These are phyloP conservation scores for Aspergillus egyptiacus DNA, from an alignment of 495 filamentous ascomycete genomes.

Conservation along the genomic window DNA sequence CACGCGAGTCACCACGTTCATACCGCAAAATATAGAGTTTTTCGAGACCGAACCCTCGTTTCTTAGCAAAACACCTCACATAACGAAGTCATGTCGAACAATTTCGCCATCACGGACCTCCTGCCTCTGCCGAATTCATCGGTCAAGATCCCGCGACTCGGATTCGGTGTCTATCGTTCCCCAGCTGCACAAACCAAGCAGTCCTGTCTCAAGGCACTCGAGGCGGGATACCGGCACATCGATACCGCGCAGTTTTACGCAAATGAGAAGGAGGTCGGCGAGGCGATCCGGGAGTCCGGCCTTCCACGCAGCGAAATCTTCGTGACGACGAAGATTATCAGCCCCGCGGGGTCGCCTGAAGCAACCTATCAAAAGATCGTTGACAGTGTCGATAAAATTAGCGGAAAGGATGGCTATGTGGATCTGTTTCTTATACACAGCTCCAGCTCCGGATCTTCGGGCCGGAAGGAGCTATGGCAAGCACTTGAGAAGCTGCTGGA, in stretches of 20 bases:
- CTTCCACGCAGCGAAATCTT: slow-evolving; percentile 55
- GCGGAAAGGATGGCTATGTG: slow-evolving; percentile 56
- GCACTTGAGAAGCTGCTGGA: slow-evolving; percentile 55
- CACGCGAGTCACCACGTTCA: slow-evolving; percentile 5
- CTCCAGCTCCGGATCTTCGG: slow-evolving; percentile 46
- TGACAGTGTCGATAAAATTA: slow-evolving; percentile 57
- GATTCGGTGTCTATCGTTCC: slow-evolving; percentile 68
- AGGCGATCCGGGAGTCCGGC: slow-evolving; percentile 49
- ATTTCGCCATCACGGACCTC: slow-evolving; percentile 45
- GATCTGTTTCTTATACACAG: slow-evolving; percentile 68
- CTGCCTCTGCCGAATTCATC: slow-evolving; percentile 50
- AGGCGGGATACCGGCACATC: slow-evolving; percentile 63
- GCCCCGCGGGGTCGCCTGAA: slow-evolving; percentile 49
- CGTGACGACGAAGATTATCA: slow-evolving; percentile 62
- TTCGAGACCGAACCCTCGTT: background rate
- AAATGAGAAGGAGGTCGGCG: slow-evolving; percentile 62
- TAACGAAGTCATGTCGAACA: slow-evolving; percentile 26
- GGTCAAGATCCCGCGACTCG: slow-evolving; percentile 58
- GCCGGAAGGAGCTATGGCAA: slow-evolving; percentile 57
- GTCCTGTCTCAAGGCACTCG: slow-evolving; percentile 56
- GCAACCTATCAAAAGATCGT: slow-evolving; percentile 52
- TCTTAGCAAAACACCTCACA: background rate
- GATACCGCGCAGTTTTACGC: slow-evolving; percentile 67
- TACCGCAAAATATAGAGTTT: background rate
- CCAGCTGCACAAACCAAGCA: slow-evolving; percentile 43